phyloP scores from a whole-genome alignment of 208 protist species.

The Leishmania amazonensis region DNA sequence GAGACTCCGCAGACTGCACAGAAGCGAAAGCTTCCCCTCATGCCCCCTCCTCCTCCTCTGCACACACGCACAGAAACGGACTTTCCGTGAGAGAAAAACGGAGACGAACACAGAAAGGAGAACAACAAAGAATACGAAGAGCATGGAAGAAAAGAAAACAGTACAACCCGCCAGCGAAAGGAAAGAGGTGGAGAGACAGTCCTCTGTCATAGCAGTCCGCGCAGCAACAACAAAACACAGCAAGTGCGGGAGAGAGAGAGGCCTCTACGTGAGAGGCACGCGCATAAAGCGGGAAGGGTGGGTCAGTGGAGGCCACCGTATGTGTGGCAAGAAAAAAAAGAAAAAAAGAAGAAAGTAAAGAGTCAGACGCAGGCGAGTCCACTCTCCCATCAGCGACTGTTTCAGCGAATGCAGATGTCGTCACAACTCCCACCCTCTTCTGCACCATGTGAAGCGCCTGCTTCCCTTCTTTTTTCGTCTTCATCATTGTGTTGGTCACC shows the following conservation, averaged over 20 bases:
- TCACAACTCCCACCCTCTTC: too few species aligned
- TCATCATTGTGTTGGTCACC: too few species aligned
- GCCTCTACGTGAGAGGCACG: neutral
- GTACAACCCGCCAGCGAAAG: too few species aligned
- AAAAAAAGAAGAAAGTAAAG: neutral
- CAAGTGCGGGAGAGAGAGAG: neutral
- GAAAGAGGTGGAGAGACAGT: neutral
- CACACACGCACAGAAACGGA: too few species aligned
- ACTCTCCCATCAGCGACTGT: neutral
- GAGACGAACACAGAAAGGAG: neutral
- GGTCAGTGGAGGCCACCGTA: neutral
- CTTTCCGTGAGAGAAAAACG: neutral
- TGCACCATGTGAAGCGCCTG: too few species aligned
- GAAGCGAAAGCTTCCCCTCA: neutral
- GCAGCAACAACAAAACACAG: neutral
- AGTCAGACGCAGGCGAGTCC: neutral
- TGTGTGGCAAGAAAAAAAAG: neutral
- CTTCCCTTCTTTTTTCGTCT: too few species aligned
- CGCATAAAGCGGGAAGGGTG: neutral
- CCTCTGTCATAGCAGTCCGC: neutral
- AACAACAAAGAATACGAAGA: neutral
- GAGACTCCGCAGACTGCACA: neutral
- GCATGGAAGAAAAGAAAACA: too few species aligned
- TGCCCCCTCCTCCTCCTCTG: neutral
- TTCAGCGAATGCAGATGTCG: too few species aligned